Conservation (phyloP, 371 early-diverging fungal genomes). For the Syncephalastrum racemosum region DNA sequence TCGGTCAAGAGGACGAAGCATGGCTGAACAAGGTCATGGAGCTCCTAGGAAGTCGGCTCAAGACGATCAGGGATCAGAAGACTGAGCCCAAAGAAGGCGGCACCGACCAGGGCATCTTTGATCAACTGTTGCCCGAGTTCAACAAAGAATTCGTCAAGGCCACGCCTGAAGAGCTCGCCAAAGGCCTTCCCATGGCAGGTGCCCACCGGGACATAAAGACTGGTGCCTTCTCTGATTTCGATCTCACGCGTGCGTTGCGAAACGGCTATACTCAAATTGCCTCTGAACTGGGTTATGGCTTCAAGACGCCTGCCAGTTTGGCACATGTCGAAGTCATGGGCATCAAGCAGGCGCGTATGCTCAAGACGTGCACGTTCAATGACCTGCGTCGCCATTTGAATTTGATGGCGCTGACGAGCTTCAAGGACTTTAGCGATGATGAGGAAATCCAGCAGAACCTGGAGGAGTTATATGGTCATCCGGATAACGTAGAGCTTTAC, state of each 20-base stretch:
- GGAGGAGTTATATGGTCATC: constrained; percentile 42
- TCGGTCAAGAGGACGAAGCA: constrained; percentile 40
- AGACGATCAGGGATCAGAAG: not conserved
- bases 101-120: constrained; percentile 25
- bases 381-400: constrained; percentile 47
- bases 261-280: constrained; percentile 31
- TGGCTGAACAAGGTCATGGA: constrained; percentile 39
- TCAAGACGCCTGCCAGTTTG: constrained; percentile 39
- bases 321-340: constrained; percentile 49
- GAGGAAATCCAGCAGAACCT: constrained; percentile 35
- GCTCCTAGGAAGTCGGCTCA: constrained; percentile 7
- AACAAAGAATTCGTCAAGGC: constrained; percentile 39
- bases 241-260: constrained; percentile 26
- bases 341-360: constrained; percentile 38
- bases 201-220: constrained; percentile 35
- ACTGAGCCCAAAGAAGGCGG: not conserved
- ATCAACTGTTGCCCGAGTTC: constrained; percentile 23
- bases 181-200: constrained; percentile 40
- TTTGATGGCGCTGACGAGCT: constrained; percentile 34
- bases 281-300: constrained; percentile 45
- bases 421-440: constrained; percentile 45
- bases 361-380: constrained; percentile 44
- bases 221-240: constrained; percentile 33
- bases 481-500: constrained; percentile 52
- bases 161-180: constrained; percentile 29